Conservation (phyloP, 345 rosid genomes). For the Hibiscus syriacus region DNA sequence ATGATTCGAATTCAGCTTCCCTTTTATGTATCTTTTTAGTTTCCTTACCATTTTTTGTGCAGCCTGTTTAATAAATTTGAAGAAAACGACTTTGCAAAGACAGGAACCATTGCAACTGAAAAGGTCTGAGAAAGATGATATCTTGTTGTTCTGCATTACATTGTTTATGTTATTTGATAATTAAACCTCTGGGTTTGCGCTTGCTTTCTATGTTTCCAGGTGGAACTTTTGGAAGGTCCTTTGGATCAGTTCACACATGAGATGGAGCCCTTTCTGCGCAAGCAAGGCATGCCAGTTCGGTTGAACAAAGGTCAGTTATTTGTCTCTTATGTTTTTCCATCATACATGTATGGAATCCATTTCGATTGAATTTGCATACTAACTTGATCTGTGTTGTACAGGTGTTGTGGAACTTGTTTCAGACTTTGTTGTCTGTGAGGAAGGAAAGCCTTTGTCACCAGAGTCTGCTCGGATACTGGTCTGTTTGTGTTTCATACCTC, state of each 20-base stretch:
- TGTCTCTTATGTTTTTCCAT: background rate
- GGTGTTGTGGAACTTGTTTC: constrained; percentile 88
- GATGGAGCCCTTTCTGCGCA: constrained; percentile 93
- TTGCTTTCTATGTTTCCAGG: constrained; percentile 28
- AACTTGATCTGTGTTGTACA: constrained; percentile 17
- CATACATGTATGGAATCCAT: background rate
- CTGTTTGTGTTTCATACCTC: constrained; percentile 1
- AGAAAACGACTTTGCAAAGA: constrained; percentile 78
- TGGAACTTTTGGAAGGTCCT: constrained; percentile 84
- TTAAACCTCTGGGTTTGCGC: background rate
- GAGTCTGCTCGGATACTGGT: constrained; percentile 93
- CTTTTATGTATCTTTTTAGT: background rate
- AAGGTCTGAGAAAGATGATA: constrained; percentile 36
- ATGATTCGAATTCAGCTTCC: background rate
- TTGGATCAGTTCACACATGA: constrained; percentile 89
- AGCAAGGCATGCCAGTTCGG: constrained; percentile 94
- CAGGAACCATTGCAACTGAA: constrained; percentile 68
- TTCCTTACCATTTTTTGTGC: constrained; percentile 15
- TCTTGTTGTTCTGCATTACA: background rate
- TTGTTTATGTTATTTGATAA: background rate
- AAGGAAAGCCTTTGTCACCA: constrained; percentile 89
- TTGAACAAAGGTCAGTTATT: constrained; percentile 65
- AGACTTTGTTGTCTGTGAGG: constrained; percentile 85
- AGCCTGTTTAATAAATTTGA: constrained; percentile 75
- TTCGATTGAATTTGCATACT: background rate